Percentiles rank a stretch among this genome's conserved stretches.
Conservation (phyloP, 225 moss, liverwort and hornwort species). For the Takakia lepidozioides region DNA sequence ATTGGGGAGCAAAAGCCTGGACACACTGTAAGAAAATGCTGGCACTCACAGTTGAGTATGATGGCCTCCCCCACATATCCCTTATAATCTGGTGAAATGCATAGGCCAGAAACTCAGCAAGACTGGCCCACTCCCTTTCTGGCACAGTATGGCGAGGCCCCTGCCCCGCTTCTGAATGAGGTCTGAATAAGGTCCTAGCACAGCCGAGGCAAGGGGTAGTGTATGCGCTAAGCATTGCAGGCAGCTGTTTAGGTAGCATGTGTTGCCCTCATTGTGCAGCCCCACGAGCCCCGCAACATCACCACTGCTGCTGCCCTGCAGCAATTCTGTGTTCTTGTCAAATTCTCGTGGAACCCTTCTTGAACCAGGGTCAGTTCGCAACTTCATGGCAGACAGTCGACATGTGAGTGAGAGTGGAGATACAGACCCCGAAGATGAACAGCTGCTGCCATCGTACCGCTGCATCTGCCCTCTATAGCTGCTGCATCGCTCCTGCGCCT, state of each 20-base stretch:
- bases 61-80: conserved; percentile 50
- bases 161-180: conserved; percentile 31
- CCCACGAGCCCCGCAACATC: conserved; percentile 68
- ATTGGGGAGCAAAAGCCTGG: conserved; percentile 59
- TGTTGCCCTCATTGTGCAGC: conserved; percentile 61
- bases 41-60: conserved; percentile 45
- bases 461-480: conserved; percentile 6
- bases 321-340: too few species aligned
- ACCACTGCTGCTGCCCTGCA: too few species aligned
- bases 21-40: conserved; percentile 45
- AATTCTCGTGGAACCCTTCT: too few species aligned
- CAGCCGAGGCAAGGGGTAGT: conserved; percentile 44
- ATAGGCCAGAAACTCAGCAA: conserved; percentile 36
- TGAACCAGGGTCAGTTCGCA: conserved; percentile 12
- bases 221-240: conserved; percentile 66
- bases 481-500: conserved; percentile 8
- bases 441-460: conserved; percentile 18
- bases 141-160: conserved; percentile 25
- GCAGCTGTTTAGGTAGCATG: conserved; percentile 66
- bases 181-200: conserved; percentile 35
- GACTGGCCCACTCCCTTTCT: conserved; percentile 29
- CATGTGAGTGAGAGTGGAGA: conserved; percentile 34
- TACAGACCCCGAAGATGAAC: conserved; percentile 38
- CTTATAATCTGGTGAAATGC: conserved; percentile 49
- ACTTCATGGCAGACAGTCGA: conserved; percentile 35